These are phyloP conservation scores for Daldinia concentrica DNA, from an alignment of 495 filamentous ascomycete genomes.

Conservation along the genomic window DNA sequence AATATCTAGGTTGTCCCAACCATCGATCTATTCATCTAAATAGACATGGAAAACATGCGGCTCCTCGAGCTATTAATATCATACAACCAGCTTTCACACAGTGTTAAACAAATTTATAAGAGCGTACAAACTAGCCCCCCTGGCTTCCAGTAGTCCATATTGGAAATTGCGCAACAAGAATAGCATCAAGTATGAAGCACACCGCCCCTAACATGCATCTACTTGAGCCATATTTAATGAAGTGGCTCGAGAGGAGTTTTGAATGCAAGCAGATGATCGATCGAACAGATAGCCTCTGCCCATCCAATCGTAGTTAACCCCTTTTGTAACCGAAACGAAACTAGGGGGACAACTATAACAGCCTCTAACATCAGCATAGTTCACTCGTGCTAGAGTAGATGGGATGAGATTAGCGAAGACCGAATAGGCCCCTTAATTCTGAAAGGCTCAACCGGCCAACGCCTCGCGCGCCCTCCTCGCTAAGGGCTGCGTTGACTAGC, in stretches of 20 bases:
- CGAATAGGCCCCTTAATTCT: slow-evolving; percentile 80
- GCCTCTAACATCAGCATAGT: background rate
- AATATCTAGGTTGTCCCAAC: slow-evolving; percentile 14
- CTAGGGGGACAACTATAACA: background rate
- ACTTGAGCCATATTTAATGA: background rate
- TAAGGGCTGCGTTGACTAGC: slow-evolving; percentile 81
- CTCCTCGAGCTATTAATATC: slow-evolving; percentile 21
- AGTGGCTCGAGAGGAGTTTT: background rate
- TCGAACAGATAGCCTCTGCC: background rate
- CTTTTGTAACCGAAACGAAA: slow-evolving; percentile 14
- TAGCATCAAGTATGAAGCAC: slow-evolving; percentile 9
- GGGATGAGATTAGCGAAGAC: slow-evolving; percentile 40
- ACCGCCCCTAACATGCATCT: background rate
- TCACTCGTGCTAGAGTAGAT: background rate
- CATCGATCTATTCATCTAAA: slow-evolving; percentile 1
- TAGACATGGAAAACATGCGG: slow-evolving; percentile 8
- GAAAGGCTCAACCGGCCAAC: slow-evolving; percentile 67
- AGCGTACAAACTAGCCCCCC: background rate
- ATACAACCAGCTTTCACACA: background rate
- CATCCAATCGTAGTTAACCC: background rate
- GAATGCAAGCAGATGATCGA: background rate
- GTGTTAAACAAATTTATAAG: background rate
- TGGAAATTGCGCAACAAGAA: slow-evolving; percentile 6
- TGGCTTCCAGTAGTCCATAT: background rate
- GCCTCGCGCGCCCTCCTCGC: slow-evolving; percentile 75